Evolutionary conservation across 208 protist genomes (phyloP), one percentile per base, ranked within the genome.

Genomic region (Leishmania amazonensis): DNA sequence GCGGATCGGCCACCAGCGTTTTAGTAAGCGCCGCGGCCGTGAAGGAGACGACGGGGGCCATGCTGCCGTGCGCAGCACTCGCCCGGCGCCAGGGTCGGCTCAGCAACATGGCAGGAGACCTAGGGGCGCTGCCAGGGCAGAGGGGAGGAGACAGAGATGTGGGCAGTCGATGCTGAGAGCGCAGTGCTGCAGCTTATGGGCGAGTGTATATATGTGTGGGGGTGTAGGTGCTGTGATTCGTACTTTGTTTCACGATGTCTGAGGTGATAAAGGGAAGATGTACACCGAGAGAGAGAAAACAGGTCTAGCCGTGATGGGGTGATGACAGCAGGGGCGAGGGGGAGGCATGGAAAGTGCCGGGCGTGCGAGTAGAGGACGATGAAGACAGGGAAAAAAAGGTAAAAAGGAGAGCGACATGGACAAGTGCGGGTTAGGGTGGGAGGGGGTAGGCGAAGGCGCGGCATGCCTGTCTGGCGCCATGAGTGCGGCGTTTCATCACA

Each of bases 1-100:
- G 85, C 24, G 90, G 79, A 75, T 93, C 87, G 60, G 75, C n/a
- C 40, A 76, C 81, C n/a, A 88, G 78, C 35, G 5, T 70, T 72
- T 86, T 91, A 9, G 28, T 70, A 3, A 91, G 81, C 21, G 84
- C 81, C 1, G 57, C 67, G 4, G 80, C 79, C 64, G 82, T 86
- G 81, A 90, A 90, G 76, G 80, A 75, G 21, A 53, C 49, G 11
- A 75, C 21, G 2, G 58, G 31, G 51, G 15, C 53, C 51, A 4
- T 64, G 51, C 42, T 13, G 35, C 6, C 65, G 67, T 49, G 21
- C 11, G 64, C 67, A n/a, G 64, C 58, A 5, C 68, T 53, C 19
- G 40, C 40, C 1, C 19, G 51, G 31, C 24, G 58, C 54, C 53
- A 68, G 3, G 45, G 83, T 35, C 76, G 71, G n/a, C 51, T 82